Evolutionary conservation across 2,329 filamentous ascomycete species (phyloP), one percentile per base, ranked within the genome.

Genomic region (Diaporthe nobilis): DNA sequence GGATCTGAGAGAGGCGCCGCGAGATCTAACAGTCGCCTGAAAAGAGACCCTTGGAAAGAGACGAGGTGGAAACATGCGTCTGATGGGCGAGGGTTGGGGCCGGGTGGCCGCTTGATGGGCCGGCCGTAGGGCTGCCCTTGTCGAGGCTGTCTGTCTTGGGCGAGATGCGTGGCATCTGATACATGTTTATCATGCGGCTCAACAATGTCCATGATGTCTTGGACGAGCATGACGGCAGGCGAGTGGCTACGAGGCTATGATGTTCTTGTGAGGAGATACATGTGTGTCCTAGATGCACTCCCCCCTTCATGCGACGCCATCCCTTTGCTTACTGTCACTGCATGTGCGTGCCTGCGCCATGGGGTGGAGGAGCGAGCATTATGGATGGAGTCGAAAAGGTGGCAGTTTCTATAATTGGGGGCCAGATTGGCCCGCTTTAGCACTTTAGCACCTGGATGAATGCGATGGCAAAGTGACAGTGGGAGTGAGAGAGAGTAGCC

Each of bases 381-480:
- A 12, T 31, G 17, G 39, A n/a, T 60, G 42, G 13, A 51, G 12
- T 39, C 55, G 53, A 31, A 42, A 51, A 47, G 22, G 44, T 53
- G 34, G 67, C 60, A 34, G 72, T 74, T 74, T 71, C 72, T 74
- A 71, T 37, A 25, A 53, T 53, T 71, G 72, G 63, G 63, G 72
- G 72, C 63, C 72, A 74, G 72, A 70, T 70, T 42, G 63, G 20
- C 44, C 60, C 39, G 60, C 60, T 65, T 44, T 22, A 63, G 61
- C 25, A 17, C 28, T 65, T 44, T 31, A 63, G 61, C 25, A 17
- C 28, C 25, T n/a, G 34, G 61, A 34, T 49, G 58, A 34, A 13
- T 4, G 63, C 47, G 47, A 53, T 53, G 63, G 63, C 47, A 39
- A 31, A 68, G 63, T 68, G 28, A 39, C 47, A 68, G 22, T 49